phyloP scores from a whole-genome alignment of 2,329 filamentous ascomycete species.

The Ophiognomonia clavigignenti-juglandacearum region DNA sequence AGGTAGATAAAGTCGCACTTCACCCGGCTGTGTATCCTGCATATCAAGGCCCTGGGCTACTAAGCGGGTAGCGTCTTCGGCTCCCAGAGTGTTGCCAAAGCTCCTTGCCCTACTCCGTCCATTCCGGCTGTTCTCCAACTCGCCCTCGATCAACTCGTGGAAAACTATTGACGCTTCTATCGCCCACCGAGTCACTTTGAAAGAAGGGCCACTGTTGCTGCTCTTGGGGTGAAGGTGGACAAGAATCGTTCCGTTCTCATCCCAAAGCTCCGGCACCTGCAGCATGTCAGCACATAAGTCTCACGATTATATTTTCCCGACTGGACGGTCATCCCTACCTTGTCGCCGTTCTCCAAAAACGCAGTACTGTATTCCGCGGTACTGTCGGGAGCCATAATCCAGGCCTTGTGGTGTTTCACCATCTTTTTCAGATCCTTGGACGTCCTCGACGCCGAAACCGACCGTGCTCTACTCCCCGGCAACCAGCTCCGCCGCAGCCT shows the following conservation, averaged over 20 bases:
- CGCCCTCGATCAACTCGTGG: constrained; percentile 45
- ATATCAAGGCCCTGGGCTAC: neutral
- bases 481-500: constrained; percentile 50
- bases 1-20: constrained; percentile 52
- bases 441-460: constrained; percentile 38
- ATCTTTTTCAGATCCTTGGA: constrained; percentile 32
- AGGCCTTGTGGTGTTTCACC: constrained; percentile 31
- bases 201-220: constrained; percentile 49
- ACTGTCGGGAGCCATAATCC: constrained; percentile 50
- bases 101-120: constrained; percentile 35
- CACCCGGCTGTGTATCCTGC: constrained; percentile 30
- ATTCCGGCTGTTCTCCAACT: constrained; percentile 30
- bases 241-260: constrained; percentile 51
- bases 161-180: constrained; percentile 52
- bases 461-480: constrained; percentile 42
- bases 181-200: constrained; percentile 52
- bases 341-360: constrained; percentile 49
- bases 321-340: constrained; percentile 31
- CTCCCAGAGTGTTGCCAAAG: constrained; percentile 43
- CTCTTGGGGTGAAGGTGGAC: constrained; percentile 53
- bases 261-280: constrained; percentile 63
- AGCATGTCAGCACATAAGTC: constrained; percentile 9
- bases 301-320: neutral
- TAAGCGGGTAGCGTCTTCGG: constrained; percentile 40
- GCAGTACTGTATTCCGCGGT: constrained; percentile 52